Evolutionary conservation across 768 basidiomycete species (phyloP).

Genomic region (Tylopilus balloui): DNA sequence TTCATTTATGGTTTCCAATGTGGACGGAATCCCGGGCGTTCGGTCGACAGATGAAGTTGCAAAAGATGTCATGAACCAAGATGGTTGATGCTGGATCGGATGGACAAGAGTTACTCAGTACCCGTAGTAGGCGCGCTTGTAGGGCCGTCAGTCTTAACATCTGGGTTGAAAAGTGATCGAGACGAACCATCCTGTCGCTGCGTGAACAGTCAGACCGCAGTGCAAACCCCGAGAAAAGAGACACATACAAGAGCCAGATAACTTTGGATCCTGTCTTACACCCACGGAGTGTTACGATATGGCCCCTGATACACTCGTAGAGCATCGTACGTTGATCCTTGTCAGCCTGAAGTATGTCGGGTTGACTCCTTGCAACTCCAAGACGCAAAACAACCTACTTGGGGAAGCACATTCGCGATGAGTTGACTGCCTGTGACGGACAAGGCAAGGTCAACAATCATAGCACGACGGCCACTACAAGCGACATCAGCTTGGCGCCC

Average conservation of each 20-base stretch:
- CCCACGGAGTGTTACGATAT: slow-evolving; percentile 85
- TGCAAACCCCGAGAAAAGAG: not conserved
- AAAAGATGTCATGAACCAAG: slow-evolving; percentile 27
- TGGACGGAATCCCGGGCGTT: slow-evolving; percentile 12
- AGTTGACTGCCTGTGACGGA: slow-evolving; percentile 83
- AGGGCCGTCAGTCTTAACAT: slow-evolving; percentile 13
- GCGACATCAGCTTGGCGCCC: slow-evolving; percentile 16
- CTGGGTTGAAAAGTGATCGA: not conserved
- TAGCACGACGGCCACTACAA: slow-evolving; percentile 64
- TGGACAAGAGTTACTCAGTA: slow-evolving; percentile 34
- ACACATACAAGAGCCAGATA: slow-evolving; percentile 76
- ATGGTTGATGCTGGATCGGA: slow-evolving; percentile 21
- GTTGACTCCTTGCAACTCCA: slow-evolving; percentile 7
- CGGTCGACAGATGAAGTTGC: slow-evolving; percentile 22
- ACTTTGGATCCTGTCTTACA: slow-evolving; percentile 91
- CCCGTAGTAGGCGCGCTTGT: slow-evolving; percentile 61
- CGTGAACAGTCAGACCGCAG: slow-evolving; percentile 2
- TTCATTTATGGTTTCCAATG: slow-evolving; percentile 24
- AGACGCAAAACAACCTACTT: slow-evolving; percentile 39
- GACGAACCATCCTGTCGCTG: slow-evolving; percentile 56
- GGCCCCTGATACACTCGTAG: slow-evolving; percentile 82
- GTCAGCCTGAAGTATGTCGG: slow-evolving; percentile 51
- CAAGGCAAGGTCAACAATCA: slow-evolving; percentile 81
- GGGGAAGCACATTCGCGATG: slow-evolving; percentile 76
- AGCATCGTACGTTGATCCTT: slow-evolving; percentile 79